Evolutionary conservation across 1,284 basidiomycete genomes (phyloP), one percentile per base, ranked within the genome.

Genomic region (Heterobasidion annosum): DNA sequence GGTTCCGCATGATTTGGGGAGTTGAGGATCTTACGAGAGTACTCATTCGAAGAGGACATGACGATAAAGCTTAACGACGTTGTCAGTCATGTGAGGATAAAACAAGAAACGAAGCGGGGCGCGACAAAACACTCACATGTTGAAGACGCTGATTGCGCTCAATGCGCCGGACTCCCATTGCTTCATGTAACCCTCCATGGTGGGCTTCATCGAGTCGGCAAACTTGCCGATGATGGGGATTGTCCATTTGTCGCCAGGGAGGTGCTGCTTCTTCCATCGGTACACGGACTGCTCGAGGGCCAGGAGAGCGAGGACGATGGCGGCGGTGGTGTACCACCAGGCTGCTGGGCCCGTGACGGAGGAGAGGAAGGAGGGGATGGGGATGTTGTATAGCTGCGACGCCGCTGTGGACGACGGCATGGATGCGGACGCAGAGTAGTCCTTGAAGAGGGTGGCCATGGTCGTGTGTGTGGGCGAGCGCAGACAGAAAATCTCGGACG

Each of bases 221-320:
- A 96, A 96, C 70, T 93, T 93, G 58, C 94, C 94, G 57, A 98
- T 96, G 64, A 98, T 64, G 32, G 94, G 94, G 58, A 98, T 96
- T 16, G 93, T 96, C 92, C 92, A 98, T 66, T 71, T 78, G 56
- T 79, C 81, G 13, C 94, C 94, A 0, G 94, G 93, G 7, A 98
- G 78, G 64, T 89, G 82, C 18, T 78, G 79, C 67, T 97, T 96
- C 74, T 95, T 95, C 67, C 79, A 79, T 44, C 93, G 77, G 70
- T 93, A 98, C 18, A 93, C 81, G 33, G 80, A 75, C 73, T 98
- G 93, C 65, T 93, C 91, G 53, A 92, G 75, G 47, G 78, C 71
- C 52, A 93, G 81, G 42, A 93, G 77, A 6, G 82, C 71, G 47
- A 77, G 65, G 57, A 91, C 59, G 62, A 91, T 70, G 40, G 81